phyloP scores from a whole-genome alignment of 306 rosid genomes.

The Cicer pinnatifidum region DNA sequence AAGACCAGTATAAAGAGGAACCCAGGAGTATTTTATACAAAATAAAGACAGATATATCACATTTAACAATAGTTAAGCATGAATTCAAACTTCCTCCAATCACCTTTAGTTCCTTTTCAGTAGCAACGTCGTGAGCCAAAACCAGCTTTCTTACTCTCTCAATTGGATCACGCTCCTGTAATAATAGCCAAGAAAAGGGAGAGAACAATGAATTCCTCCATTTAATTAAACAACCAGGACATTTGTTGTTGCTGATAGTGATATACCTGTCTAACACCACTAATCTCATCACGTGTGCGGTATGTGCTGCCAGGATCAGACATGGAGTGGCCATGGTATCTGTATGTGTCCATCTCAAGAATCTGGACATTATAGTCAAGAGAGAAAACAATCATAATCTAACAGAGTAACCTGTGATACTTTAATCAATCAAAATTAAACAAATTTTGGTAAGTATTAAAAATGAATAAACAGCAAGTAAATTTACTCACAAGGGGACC shows the following conservation, averaged over 20 bases:
- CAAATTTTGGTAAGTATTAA: constrained; percentile 15
- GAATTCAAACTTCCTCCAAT: constrained; percentile 22
- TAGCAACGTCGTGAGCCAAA: constrained; percentile 69
- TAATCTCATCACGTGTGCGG: constrained; percentile 94
- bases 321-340: constrained; percentile 99
- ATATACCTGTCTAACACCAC: constrained; percentile 90
- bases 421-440: constrained; percentile 30
- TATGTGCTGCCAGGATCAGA: constrained; percentile 99
- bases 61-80: constrained; percentile 14
- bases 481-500: constrained; percentile 89
- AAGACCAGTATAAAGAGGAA: constrained; percentile 12
- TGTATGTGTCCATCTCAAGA: constrained; percentile 97
- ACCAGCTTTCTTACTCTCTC: constrained; percentile 91
- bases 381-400: constrained; percentile 21
- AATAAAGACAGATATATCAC: not conserved
- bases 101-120: constrained; percentile 95
- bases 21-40: not conserved
- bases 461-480: constrained; percentile 4
- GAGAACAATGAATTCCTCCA: constrained; percentile 23
- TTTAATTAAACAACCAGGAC: not conserved
- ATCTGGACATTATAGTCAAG: constrained; percentile 59
- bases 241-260: constrained; percentile 13
- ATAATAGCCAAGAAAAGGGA: constrained; percentile 32
- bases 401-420: constrained; percentile 8
- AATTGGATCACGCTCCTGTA: constrained; percentile 94